Percentiles rank a stretch among this genome's conserved stretches.
phyloP scores from a whole-genome alignment of 345 rosid genomes.

The Lenwebbia sp. region DNA sequence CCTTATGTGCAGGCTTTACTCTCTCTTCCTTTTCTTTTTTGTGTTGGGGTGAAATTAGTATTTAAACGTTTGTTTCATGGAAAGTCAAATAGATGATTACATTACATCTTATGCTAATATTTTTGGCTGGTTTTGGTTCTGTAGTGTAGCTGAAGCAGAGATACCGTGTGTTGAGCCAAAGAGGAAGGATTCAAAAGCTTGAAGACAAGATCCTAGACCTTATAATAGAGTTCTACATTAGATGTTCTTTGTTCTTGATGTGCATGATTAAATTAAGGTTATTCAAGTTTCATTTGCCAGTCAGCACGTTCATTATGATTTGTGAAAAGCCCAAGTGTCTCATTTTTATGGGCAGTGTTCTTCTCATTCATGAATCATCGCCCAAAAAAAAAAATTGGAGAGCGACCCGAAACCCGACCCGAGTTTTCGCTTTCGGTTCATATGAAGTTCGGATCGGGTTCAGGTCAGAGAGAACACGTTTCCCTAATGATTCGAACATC shows the following conservation, averaged over 20 bases:
- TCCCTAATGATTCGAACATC: too few species aligned
- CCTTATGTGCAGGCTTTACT: too few species aligned
- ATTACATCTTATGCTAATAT: conserved; percentile 49
- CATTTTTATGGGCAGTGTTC: neutral
- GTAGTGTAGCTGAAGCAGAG: conserved; percentile 36
- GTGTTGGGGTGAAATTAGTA: too few species aligned
- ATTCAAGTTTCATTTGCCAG: neutral
- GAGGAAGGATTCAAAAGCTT: conserved; percentile 45
- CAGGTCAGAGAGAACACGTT: neutral
- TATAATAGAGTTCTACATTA: conserved; percentile 29
- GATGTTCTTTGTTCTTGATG: neutral
- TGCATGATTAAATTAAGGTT: neutral
- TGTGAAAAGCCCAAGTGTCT: neutral
- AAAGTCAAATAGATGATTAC: conserved; percentile 89
- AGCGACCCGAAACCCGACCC: neutral
- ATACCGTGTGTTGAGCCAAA: conserved; percentile 18
- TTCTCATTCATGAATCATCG: neutral
- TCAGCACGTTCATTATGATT: neutral
- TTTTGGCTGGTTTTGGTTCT: neutral
- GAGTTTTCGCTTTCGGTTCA: neutral
- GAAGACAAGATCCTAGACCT: conserved; percentile 58
- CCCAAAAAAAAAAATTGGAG: rapidly evolving
- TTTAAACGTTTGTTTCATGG: too few species aligned
- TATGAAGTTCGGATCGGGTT: neutral
- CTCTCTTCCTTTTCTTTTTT: too few species aligned